phyloP scores from a whole-genome alignment of 176 grass and related monocot genomes.

The Ensete ventricosum region DNA sequence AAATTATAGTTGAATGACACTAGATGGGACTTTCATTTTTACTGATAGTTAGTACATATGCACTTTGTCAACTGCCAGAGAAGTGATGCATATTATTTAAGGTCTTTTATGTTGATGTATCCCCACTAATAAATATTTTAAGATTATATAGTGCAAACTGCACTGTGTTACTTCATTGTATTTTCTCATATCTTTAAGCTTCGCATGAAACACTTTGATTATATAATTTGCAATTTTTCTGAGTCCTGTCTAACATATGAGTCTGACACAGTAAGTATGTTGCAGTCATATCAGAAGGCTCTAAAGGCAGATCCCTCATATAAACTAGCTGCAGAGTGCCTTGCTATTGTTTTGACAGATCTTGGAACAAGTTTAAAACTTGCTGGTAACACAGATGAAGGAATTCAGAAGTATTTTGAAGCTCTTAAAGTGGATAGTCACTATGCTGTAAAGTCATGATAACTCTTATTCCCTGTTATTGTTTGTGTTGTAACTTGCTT shows the following conservation, averaged over 20 bases:
- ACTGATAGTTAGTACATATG: too few relatives aligned
- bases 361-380: constrained; percentile 97
- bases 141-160: too few relatives aligned
- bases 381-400: constrained; percentile 83
- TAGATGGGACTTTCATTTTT: too few relatives aligned
- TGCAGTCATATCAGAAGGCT: constrained; percentile 87
- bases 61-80: too few relatives aligned
- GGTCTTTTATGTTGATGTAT: too few relatives aligned
- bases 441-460: constrained; percentile 58
- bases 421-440: constrained; percentile 82
- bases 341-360: constrained; percentile 95
- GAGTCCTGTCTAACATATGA: constrained; percentile 12
- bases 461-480: background rate
- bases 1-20: too few relatives aligned
- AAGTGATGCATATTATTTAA: too few relatives aligned
- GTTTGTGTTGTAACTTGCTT: background rate
- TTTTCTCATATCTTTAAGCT: background rate
- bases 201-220: background rate
- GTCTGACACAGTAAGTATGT: constrained; percentile 16
- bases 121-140: too few relatives aligned
- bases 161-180: background rate
- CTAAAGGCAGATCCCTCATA: constrained; percentile 72
- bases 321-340: constrained; percentile 76
- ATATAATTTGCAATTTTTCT: constrained; percentile 7
- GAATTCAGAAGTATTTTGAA: constrained; percentile 96